Evolutionary conservation across 345 rosid species (phyloP).

Genomic region (Cochlearia excelsa): DNA sequence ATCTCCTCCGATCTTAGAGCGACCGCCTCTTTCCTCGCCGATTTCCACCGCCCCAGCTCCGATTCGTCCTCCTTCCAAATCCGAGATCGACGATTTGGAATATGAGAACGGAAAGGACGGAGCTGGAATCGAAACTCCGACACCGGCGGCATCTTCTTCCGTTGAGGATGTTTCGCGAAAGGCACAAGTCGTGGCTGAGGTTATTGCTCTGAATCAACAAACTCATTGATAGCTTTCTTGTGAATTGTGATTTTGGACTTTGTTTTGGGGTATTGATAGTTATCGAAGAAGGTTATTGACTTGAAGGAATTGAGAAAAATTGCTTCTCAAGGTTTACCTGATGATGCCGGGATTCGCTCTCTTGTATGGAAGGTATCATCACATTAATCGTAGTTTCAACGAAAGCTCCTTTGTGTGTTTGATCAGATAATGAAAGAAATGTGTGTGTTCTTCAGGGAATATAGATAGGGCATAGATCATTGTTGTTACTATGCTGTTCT

Average conservation of each 20-base stretch:
- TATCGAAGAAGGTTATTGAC: constrained; percentile 81
- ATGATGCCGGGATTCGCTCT: constrained; percentile 80
- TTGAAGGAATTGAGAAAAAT: constrained; percentile 72
- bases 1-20: constrained; percentile 31
- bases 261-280: constrained; percentile 32
- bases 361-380: constrained; percentile 78
- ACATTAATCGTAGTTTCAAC: too few species aligned
- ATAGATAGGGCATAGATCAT: too few species aligned
- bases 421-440: too few species aligned
- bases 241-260: constrained; percentile 2
- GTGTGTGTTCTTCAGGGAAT: too few species aligned
- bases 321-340: constrained; percentile 82
- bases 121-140: constrained; percentile 32
- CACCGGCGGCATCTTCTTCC: constrained; percentile 15
- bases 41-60: constrained; percentile 35
- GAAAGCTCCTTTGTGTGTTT: too few species aligned
- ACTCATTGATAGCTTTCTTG: constrained; percentile 6
- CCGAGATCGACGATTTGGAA: constrained; percentile 39
- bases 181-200: constrained; percentile 82
- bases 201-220: background rate
- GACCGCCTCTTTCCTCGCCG: constrained; percentile 36
- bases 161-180: constrained; percentile 69
- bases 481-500: too few species aligned
- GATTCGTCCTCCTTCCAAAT: constrained; percentile 39
- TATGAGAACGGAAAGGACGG: constrained; percentile 27